Conservation (phyloP, 345 rosid genomes). For the Arabidopsis suecica region DNA sequence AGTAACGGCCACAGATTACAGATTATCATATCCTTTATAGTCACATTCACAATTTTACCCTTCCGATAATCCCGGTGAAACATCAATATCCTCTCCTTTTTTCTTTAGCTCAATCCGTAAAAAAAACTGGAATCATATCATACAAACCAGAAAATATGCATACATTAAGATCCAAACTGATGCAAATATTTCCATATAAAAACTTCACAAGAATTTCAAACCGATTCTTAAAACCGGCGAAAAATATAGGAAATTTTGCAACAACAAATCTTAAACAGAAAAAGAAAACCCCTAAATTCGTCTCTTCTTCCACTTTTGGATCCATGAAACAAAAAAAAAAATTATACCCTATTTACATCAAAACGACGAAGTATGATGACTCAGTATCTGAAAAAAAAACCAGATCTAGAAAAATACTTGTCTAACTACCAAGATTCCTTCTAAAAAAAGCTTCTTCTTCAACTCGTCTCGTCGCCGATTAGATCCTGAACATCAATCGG, state of each 20-base stretch:
- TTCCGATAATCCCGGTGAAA: slow-evolving; percentile 34
- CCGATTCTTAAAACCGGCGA: slow-evolving; percentile 42
- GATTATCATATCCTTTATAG: neutral
- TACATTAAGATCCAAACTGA: slow-evolving; percentile 5
- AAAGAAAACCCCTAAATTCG: slow-evolving; percentile 20
- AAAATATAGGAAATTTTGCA: slow-evolving; percentile 35
- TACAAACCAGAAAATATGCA: slow-evolving; percentile 1
- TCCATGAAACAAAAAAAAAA: neutral
- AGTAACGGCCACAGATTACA: slow-evolving; percentile 15
- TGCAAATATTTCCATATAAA: slow-evolving; percentile 17
- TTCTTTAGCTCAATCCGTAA: neutral
- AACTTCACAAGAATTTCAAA: slow-evolving; percentile 33
- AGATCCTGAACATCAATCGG: slow-evolving; percentile 62
- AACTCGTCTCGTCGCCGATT: slow-evolving; percentile 28
- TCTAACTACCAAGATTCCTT: slow-evolving; percentile 34
- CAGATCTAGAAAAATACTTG: slow-evolving; percentile 27
- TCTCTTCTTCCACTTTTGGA: slow-evolving; percentile 14
- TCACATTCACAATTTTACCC: slow-evolving; percentile 11
- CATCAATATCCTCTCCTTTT: neutral
- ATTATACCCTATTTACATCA: slow-evolving; percentile 35
- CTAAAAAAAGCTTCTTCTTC: slow-evolving; percentile 20
- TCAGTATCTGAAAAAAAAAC: slow-evolving; percentile 42
- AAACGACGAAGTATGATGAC: slow-evolving; percentile 13
- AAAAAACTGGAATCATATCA: neutral
- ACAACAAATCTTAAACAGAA: slow-evolving; percentile 10